phyloP scores from a whole-genome alignment of 371 early-diverging fungal species.

The Zancudomyces culisetae region DNA sequence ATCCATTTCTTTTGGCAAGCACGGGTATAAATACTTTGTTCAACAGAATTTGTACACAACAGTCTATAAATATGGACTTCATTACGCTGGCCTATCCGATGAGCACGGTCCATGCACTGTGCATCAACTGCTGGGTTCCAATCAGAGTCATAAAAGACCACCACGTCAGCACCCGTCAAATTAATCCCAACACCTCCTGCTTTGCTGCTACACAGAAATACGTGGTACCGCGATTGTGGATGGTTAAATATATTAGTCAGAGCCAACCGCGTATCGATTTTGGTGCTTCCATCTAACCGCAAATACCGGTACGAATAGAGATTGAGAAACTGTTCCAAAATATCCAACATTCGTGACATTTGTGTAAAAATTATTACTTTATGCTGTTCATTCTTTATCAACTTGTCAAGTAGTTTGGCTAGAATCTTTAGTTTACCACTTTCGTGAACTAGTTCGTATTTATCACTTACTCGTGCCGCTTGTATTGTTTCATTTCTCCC shows the following conservation, averaged over 20 bases:
- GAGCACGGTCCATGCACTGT: no score
- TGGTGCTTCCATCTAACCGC: slow-evolving; percentile 66
- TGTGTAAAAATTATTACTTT: slow-evolving; percentile 94
- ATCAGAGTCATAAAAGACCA: no score
- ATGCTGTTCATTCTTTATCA: slow-evolving; percentile 39
- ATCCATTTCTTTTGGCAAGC: no score
- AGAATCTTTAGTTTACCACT: slow-evolving; percentile 62
- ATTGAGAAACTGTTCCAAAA: slow-evolving; percentile 88
- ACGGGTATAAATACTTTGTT: no score
- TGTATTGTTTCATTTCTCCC: slow-evolving; percentile 72
- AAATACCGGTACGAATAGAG: slow-evolving; percentile 56
- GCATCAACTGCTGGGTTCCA: no score
- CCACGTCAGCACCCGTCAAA: no score
- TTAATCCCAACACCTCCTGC: no score
- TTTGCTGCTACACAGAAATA: no score
- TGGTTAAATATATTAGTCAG: slow-evolving; percentile 79
- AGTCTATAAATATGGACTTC: no score
- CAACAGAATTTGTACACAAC: no score
- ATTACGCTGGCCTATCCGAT: no score
- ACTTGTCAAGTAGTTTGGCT: background rate
- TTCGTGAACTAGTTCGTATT: slow-evolving; percentile 62
- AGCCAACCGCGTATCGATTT: slow-evolving; percentile 63
- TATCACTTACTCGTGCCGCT: slow-evolving; percentile 63
- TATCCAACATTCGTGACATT: slow-evolving; percentile 96
- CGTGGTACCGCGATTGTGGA: no score